Evolutionary conservation across 768 basidiomycete species (phyloP), one percentile per base, ranked within the genome.

Genomic region (Leccinum variicolor): DNA sequence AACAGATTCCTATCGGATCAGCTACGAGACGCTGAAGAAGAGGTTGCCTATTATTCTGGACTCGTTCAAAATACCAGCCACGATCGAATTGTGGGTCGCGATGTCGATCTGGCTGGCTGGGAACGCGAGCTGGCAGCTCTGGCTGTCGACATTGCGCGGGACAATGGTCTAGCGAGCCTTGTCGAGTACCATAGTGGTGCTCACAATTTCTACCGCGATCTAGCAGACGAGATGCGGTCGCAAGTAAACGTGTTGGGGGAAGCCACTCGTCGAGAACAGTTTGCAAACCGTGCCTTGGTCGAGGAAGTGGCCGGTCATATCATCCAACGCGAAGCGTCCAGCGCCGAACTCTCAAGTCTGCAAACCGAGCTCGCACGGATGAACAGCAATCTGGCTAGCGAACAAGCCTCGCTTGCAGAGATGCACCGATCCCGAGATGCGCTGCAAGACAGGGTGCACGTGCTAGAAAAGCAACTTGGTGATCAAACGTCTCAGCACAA

Each of bases 261-360:
- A 10, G 23, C 47, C 9, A n/a, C n/a, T 8, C 57, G 36, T 19
- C 57, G 58, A 58, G 70, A 70, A 41, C 58, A 52, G 29, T 46
- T 56, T 26, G 48, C 60, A 23, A 66, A 63, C 48, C 62, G 59
- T 14, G 52, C 49, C 15, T 69, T 73, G 19, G 56, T 61, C 9
- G 59, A 66, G 7, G 76, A 83, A 54, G 73, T 85, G 5, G 68
- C 75, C 0, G 74, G 72, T 15, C 72, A 78, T 6, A 60, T 76
- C 19, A 73, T 73, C 5, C 73, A 75, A 2, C 78, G 77, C 19
- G 74, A 80, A 57, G 75, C 75, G 2, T 78, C 80, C 19, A 71
- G 69, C 10, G 64, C 74, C 3, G 74, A 79, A 29, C 67, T 85
- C 21, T 71, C 80, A 57, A 69, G 63, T n/a, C 54, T 73, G 4